Evolutionary conservation across 23 red algal genomes (phyloP).

Genomic region (Gracilariopsis chorda): DNA sequence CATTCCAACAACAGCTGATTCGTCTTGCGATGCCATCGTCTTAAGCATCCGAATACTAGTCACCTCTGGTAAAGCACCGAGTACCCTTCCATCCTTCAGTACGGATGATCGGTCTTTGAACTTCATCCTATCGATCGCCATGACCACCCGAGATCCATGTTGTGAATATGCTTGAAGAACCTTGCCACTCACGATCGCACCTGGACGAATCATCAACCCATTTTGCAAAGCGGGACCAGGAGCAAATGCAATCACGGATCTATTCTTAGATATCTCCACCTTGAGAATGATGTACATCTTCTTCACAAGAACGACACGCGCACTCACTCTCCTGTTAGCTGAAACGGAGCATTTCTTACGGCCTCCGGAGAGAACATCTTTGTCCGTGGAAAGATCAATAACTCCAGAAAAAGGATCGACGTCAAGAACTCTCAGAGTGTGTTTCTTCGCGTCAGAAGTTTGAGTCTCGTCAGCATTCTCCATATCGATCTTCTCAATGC

Average conservation of each 20-base stretch:
- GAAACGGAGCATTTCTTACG: neutral
- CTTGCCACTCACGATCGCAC: conserved; percentile 17
- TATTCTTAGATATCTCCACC: conserved; percentile 30
- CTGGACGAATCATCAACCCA: conserved; percentile 6
- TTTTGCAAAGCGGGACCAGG: conserved; percentile 9
- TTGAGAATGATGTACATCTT: conserved; percentile 55
- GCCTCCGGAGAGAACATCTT: conserved; percentile 16
- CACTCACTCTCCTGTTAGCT: neutral
- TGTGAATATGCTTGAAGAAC: neutral
- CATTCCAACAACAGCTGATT: conserved; percentile 30
- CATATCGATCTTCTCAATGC: neutral
- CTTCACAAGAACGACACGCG: conserved; percentile 57
- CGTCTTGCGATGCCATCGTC: neutral
- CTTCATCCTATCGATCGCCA: conserved; percentile 28
- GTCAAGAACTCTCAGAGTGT: conserved; percentile 43
- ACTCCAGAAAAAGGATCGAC: conserved; percentile 63
- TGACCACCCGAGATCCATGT: neutral
- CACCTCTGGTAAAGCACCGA: neutral
- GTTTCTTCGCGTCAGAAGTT: neutral
- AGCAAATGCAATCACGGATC: conserved; percentile 47
- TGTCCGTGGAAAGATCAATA: conserved; percentile 51
- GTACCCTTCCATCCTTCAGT: neutral
- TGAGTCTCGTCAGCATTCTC: neutral
- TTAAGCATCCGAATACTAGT: neutral
- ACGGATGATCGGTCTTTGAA: neutral